Percentiles rank a stretch among this genome's conserved stretches.
phyloP scores from a whole-genome alignment of 345 rosid species.

The Ceriops decandra region DNA sequence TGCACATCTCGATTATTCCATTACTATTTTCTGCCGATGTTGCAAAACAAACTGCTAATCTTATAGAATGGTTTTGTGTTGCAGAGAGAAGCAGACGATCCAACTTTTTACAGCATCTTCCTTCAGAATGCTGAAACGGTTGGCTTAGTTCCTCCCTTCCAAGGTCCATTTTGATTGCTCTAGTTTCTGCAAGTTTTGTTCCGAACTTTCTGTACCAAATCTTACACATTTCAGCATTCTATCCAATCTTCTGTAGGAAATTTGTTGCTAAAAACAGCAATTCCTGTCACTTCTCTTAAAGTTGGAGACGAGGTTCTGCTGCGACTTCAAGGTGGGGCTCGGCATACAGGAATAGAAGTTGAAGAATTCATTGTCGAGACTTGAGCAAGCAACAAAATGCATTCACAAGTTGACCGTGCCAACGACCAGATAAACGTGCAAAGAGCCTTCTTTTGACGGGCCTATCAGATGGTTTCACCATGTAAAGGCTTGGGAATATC shows the following conservation, averaged over 20 bases:
- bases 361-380: constrained; percentile 77
- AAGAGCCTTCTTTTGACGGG: too few relatives aligned
- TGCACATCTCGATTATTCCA: neutral
- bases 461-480: too few relatives aligned
- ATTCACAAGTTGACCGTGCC: too few relatives aligned
- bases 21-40: neutral
- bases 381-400: constrained; percentile 24
- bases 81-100: constrained; percentile 45
- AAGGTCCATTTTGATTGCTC: constrained; percentile 35
- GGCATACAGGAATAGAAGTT: constrained; percentile 85
- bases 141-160: constrained; percentile 52
- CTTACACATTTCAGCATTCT: neutral
- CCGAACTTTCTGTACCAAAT: neutral
- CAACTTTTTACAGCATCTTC: constrained; percentile 45
- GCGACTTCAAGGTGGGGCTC: constrained; percentile 70
- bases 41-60: neutral
- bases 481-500: too few relatives aligned
- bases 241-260: constrained; percentile 37
- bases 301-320: constrained; percentile 60
- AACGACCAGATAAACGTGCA: too few relatives aligned
- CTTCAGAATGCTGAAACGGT: constrained; percentile 87
- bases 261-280: constrained; percentile 28
- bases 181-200: constrained; percentile 7
- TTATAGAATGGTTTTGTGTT: constrained; percentile 7
- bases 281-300: constrained; percentile 68